Base-by-base conservation (phyloP, 2,329 filamentous ascomycete genomes). In the Trichophaea hybrida region DNA sequence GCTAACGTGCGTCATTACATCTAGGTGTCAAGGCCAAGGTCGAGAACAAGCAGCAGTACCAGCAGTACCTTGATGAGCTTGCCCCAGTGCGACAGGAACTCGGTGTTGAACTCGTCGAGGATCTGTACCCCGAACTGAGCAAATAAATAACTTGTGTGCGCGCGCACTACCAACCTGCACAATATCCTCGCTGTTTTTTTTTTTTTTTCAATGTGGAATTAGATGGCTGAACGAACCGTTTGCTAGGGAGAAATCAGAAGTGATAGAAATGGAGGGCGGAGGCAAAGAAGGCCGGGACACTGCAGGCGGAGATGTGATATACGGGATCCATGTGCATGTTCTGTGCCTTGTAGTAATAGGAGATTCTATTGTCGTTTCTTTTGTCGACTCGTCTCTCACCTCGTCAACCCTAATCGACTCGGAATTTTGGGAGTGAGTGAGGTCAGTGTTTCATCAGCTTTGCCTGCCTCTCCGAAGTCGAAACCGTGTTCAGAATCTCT, bases 21-120 rank as follows among this genome's bases (percentile, higher is more conserved):
- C 15, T 33, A 95, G 90, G 91, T 72, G 86, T 98, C 81, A 96
- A 95, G 79, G 88, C 89, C 76, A 98, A 98, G 83, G 93, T 97
- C 69, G 93, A 98, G 82, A 98, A 94, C 83, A 85, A 88, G 76
- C 82, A 82, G 71, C 93, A 98, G 79, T 98, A 98, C 78, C 81
- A 96, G 72, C 85, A 95, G 78, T 96, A 94, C 77, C 83, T 98
- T 64, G 80, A 87, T 72, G 88, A 95, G 78, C 88, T 98, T 69
- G 88, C 94, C 80, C 80, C 85, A 66, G 79, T 97, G 71, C 85
- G 90, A 71, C 88, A 94, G 80, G 91, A 97, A 78, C 83, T 97
- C 65, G 91, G 63, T 17, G 52, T 66, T 50, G 59, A 60, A 35
- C 60, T 68, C 31, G 61, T 67, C 34, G 66, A 68, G 55, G 66